These are phyloP conservation scores for Gynochthodes officinalis DNA, from an alignment of 257 asterid species.

Conservation along the genomic window DNA sequence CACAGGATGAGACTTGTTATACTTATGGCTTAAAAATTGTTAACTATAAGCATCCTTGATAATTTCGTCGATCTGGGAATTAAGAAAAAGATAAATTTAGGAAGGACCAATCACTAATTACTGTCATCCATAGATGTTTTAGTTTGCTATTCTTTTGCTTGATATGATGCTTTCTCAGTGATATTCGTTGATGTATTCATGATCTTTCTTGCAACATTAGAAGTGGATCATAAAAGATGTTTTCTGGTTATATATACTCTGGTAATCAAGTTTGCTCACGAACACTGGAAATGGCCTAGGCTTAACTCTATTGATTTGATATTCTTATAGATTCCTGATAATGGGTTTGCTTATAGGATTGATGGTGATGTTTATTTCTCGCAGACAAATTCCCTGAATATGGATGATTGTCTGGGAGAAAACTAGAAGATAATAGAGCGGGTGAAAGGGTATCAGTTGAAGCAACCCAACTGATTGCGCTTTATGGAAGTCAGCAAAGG, in stretches of 20 bases:
- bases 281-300: background rate
- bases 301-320: slow-evolving; percentile 23
- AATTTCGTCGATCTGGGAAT: background rate
- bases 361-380: slow-evolving; percentile 86
- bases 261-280: background rate
- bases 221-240: background rate
- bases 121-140: background rate
- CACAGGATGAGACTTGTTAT: slow-evolving; percentile 1
- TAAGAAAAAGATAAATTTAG: background rate
- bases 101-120: too few species aligned
- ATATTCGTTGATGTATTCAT: background rate
- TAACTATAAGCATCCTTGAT: background rate
- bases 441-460: slow-evolving; percentile 94
- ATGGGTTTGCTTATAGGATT: slow-evolving; percentile 70
- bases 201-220: background rate
- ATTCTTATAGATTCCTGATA: slow-evolving; percentile 62
- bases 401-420: slow-evolving; percentile 89
- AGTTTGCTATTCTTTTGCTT: background rate
- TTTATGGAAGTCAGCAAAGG: slow-evolving; percentile 99
- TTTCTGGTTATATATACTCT: background rate
- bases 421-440: slow-evolving; percentile 88
- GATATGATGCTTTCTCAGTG: background rate
- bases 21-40: background rate
- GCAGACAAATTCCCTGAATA: slow-evolving; percentile 80
- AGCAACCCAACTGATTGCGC: slow-evolving; percentile 95